Conservation (phyloP, 208 protist species). For the Wallacemonas sp. region DNA sequence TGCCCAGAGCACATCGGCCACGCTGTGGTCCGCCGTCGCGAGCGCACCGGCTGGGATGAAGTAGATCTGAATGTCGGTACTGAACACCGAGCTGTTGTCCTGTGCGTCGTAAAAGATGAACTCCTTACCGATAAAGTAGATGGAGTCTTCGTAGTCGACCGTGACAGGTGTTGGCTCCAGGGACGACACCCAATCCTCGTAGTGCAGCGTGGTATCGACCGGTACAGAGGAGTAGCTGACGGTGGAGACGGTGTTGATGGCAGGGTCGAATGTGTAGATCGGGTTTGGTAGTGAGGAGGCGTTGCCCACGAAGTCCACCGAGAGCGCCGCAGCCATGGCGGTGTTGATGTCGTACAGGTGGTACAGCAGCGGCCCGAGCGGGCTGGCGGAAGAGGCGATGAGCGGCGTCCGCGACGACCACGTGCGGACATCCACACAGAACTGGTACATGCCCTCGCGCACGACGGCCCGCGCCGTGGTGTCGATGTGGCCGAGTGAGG, state of each 20-base stretch:
- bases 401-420: not conserved
- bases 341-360: slow-evolving; percentile 11
- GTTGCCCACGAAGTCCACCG: not conserved
- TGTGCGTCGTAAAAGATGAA: slow-evolving; percentile 28
- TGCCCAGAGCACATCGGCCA: slow-evolving; percentile 8
- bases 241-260: not conserved
- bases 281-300: not conserved
- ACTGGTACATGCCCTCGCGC: slow-evolving; percentile 29
- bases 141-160: slow-evolving; percentile 10
- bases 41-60: slow-evolving; percentile 5
- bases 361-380: slow-evolving; percentile 1
- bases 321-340: not conserved
- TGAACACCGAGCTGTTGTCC: slow-evolving; percentile 8
- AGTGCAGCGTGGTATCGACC: not conserved
- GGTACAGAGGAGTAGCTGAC: not conserved
- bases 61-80: slow-evolving; percentile 19
- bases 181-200: not conserved
- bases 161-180: not conserved
- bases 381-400: slow-evolving; percentile 1
- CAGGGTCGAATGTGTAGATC: slow-evolving; percentile 7
- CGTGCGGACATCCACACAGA: slow-evolving; percentile 36
- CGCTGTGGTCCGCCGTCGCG: not conserved
- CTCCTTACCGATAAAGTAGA: slow-evolving; percentile 23
- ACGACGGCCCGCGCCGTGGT: slow-evolving; percentile 19
- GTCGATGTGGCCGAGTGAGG: not conserved